Conservation (phyloP, 2,329 filamentous ascomycete species). For the Hortaea sp. region DNA sequence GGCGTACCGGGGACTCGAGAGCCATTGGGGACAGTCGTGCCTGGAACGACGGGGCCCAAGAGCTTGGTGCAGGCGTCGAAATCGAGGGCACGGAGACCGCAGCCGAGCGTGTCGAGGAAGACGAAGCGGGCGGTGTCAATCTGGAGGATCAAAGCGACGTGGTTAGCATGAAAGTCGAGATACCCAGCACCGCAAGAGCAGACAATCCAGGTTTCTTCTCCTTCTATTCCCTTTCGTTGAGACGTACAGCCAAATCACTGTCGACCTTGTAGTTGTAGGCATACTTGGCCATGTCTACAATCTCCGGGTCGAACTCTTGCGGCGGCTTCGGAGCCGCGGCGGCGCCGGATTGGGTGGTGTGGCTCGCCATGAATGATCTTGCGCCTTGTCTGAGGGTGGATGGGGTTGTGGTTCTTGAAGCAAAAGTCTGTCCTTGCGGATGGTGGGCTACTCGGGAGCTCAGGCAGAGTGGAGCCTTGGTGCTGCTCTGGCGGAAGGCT, state of each 20-base stretch:
- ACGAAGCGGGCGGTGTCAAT: slow-evolving; percentile 95
- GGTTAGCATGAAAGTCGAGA: neutral
- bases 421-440: slow-evolving; percentile 5
- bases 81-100: slow-evolving; percentile 85
- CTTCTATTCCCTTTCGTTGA: neutral
- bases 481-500: slow-evolving; percentile 11
- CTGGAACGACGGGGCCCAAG: slow-evolving; percentile 81
- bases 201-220: neutral
- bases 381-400: slow-evolving; percentile 9
- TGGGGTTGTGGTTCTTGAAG: neutral
- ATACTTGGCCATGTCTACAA: slow-evolving; percentile 89
- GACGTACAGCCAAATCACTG: slow-evolving; percentile 81
- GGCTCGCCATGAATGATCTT: slow-evolving; percentile 22
- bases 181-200: neutral
- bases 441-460: slow-evolving; percentile 10
- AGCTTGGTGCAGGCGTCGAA: slow-evolving; percentile 96
- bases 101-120: slow-evolving; percentile 92
- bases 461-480: slow-evolving; percentile 19
- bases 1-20: slow-evolving; percentile 83
- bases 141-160: slow-evolving; percentile 33
- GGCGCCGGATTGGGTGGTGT: slow-evolving; percentile 21
- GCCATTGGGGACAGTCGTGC: slow-evolving; percentile 84
- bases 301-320: slow-evolving; percentile 69
- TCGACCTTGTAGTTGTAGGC: slow-evolving; percentile 85
- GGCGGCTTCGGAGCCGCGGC: slow-evolving; percentile 19